These are phyloP conservation scores for Mycena citricolor DNA, from an alignment of 1,284 basidiomycete genomes.

Conservation along the genomic window DNA sequence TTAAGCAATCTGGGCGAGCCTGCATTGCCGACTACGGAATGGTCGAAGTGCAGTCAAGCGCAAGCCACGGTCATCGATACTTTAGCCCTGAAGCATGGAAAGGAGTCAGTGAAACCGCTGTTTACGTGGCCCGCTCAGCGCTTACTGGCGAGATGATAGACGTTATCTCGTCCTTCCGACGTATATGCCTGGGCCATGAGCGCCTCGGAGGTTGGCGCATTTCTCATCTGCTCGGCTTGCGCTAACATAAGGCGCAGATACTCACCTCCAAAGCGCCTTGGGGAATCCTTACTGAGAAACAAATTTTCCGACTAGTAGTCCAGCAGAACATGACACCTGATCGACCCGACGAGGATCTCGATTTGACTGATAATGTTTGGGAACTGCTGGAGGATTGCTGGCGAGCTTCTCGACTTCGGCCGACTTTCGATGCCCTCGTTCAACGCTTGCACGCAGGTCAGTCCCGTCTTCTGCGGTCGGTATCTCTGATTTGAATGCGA, in stretches of 20 bases:
- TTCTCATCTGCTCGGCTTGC: neutral
- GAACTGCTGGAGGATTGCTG: conserved; percentile 29
- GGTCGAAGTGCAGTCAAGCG: conserved; percentile 24
- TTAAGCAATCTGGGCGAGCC: conserved; percentile 21
- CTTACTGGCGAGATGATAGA: conserved; percentile 18
- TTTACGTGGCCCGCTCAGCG: neutral
- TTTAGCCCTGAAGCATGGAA: conserved; percentile 32
- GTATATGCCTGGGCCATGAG: conserved; percentile 31
- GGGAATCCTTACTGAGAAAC: conserved; percentile 28
- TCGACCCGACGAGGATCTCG: conserved; percentile 25
- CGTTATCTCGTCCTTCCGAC: conserved; percentile 27
- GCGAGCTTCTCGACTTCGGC: conserved; percentile 26
- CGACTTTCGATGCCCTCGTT: conserved; percentile 26
- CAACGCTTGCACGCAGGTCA: conserved; percentile 12
- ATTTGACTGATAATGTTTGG: conserved; percentile 27
- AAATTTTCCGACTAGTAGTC: conserved; percentile 28
- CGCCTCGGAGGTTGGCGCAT: conserved; percentile 25
- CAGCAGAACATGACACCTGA: conserved; percentile 27
- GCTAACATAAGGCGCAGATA: conserved; percentile 17
- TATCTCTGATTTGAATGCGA: too few species aligned
- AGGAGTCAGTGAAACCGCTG: conserved; percentile 29
- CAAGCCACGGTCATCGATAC: conserved; percentile 27
- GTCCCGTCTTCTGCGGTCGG: too few species aligned
- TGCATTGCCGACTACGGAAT: conserved; percentile 29
- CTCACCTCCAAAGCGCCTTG: conserved; percentile 27